A percentile compares a stretch with the other conserved stretches of the same genome.
Conservation (phyloP, 2,329 filamentous ascomycete species). For the Alternaria infectoria region DNA sequence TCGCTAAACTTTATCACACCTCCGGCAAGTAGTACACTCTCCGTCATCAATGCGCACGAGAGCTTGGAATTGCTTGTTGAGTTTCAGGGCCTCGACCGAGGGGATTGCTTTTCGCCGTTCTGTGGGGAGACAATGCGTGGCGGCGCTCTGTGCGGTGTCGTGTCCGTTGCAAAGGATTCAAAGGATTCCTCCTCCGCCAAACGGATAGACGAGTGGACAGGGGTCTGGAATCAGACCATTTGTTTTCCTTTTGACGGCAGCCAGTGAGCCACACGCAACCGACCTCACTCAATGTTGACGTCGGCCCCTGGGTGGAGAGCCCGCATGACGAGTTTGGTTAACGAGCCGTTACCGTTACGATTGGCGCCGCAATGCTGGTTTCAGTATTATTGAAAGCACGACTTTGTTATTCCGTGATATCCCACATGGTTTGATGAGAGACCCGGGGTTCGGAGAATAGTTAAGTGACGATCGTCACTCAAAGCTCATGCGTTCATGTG, state of each 20-base stretch:
- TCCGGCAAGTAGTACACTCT: constrained; percentile 1
- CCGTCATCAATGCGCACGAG: not conserved
- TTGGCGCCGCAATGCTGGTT: constrained; percentile 5
- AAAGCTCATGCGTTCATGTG: constrained; percentile 4
- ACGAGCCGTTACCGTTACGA: constrained; percentile 4
- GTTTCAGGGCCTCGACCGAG: not conserved
- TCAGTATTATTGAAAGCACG: constrained; percentile 11
- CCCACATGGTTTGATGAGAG: constrained; percentile 5
- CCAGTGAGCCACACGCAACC: constrained; percentile 8
- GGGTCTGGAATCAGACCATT: constrained; percentile 15
- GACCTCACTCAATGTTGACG: constrained; percentile 13
- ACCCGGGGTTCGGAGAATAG: constrained; percentile 11
- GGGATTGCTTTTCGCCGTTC: constrained; percentile 10
- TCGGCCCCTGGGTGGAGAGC: constrained; percentile 6
- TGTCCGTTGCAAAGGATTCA: constrained; percentile 8
- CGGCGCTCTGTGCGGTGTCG: not conserved
- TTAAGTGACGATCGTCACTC: constrained; percentile 12
- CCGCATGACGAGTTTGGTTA: not conserved
- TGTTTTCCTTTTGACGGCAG: constrained; percentile 16
- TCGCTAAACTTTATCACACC: constrained; percentile 18
- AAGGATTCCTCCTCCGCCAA: constrained; percentile 6
- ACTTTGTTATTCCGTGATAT: not conserved
- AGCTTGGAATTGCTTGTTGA: constrained; percentile 8
- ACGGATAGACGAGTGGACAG: constrained; percentile 9
- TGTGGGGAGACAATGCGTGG: not conserved